phyloP scores from a whole-genome alignment of 1,284 basidiomycete genomes.

The Cryptococcus hybrid region DNA sequence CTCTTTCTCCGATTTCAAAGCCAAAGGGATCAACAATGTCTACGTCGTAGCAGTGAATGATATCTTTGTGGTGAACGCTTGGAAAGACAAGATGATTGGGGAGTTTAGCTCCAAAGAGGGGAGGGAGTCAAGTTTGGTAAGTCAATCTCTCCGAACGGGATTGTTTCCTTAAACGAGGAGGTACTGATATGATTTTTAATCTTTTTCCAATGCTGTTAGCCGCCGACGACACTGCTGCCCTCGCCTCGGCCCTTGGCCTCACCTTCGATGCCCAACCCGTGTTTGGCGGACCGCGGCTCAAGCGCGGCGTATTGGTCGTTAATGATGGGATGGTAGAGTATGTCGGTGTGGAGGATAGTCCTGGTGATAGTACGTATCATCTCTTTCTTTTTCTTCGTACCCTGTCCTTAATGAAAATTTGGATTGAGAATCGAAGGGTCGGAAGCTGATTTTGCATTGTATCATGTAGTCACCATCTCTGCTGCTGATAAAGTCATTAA shows the following conservation, averaged over 20 bases:
- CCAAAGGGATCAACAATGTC: slow-evolving; percentile 66
- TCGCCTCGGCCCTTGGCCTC: slow-evolving; percentile 61
- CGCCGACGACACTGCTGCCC: slow-evolving; percentile 64
- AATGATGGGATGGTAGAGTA: slow-evolving; percentile 59
- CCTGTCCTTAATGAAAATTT: too few relatives aligned
- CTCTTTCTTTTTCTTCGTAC: too few relatives aligned
- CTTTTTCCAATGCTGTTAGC: slow-evolving; percentile 37
- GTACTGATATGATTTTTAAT: neutral
- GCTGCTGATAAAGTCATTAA: neutral
- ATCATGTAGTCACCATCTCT: too few relatives aligned
- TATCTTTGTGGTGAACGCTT: slow-evolving; percentile 61
- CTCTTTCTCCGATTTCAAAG: slow-evolving; percentile 61
- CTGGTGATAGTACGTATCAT: slow-evolving; percentile 50
- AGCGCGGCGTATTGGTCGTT: slow-evolving; percentile 55
- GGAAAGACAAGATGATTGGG: slow-evolving; percentile 62
- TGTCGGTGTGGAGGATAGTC: slow-evolving; percentile 61
- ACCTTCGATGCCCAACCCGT: slow-evolving; percentile 62
- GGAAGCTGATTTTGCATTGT: too few relatives aligned
- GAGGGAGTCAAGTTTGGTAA: slow-evolving; percentile 45
- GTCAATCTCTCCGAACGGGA: slow-evolving; percentile 4
- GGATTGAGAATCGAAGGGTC: too few relatives aligned
- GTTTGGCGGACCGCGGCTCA: slow-evolving; percentile 64
- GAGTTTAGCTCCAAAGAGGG: slow-evolving; percentile 16
- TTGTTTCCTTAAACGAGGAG: too few relatives aligned
- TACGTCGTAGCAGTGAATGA: slow-evolving; percentile 71